These are phyloP conservation scores for Graphilbum sp. DNA, from an alignment of 2,329 filamentous ascomycete genomes.

Conservation along the genomic window DNA sequence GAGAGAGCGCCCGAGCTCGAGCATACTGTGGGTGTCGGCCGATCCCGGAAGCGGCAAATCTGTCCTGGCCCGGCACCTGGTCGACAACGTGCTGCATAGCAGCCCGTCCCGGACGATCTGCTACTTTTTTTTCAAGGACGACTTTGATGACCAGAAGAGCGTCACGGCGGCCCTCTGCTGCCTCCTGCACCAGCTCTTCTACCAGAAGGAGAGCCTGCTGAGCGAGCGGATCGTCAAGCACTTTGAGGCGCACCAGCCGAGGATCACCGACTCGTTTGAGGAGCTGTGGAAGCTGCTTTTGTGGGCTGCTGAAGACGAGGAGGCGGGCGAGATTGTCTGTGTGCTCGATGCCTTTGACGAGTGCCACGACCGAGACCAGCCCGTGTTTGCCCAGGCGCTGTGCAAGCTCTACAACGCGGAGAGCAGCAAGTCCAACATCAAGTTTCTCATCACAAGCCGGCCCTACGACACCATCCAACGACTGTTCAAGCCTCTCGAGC, in stretches of 20 bases:
- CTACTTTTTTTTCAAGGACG: conserved; percentile 7
- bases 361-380: background rate
- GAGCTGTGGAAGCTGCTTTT: background rate
- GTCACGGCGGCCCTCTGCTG: background rate
- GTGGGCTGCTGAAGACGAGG: background rate
- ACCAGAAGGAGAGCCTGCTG: background rate
- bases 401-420: conserved; percentile 6
- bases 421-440: conserved; percentile 1
- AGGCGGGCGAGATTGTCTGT: conserved; percentile 1
- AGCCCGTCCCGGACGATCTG: background rate
- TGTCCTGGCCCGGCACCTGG: conserved; percentile 1
- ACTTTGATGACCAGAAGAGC: conserved; percentile 1
- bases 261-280: background rate
- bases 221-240: no score
- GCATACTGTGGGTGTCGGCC: conserved; percentile 5
- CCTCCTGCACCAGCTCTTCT: conserved; percentile 5
- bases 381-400: background rate
- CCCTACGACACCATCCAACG: conserved; percentile 15
- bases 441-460: conserved; percentile 18
- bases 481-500: conserved; percentile 11
- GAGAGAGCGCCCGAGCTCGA: background rate
- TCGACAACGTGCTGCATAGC: background rate
- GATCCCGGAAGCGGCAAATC: conserved; percentile 4
- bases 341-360: conserved; percentile 1
- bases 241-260: no score